Percentiles rank a stretch among this genome's conserved stretches.
These are phyloP conservation scores for Monosporozyma siamensis DNA, from an alignment of 805 yeast genomes.

Conservation along the genomic window DNA sequence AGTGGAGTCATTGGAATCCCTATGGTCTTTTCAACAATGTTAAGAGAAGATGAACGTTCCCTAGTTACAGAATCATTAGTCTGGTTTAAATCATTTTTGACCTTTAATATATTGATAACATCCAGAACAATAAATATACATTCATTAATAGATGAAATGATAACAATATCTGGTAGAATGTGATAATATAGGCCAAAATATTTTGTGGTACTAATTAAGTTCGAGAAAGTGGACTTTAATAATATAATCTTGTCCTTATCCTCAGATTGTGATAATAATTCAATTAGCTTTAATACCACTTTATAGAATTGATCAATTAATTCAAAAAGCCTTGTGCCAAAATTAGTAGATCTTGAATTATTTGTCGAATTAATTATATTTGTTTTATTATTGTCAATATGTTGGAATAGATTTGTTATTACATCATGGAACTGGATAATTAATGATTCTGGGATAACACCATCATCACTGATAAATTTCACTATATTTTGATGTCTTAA, in stretches of 20 bases:
- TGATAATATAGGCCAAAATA: constrained; percentile 55
- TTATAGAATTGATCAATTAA: constrained; percentile 11
- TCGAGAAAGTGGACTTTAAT: constrained; percentile 54
- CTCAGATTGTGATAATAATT: background rate
- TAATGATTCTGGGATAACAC: constrained; percentile 14
- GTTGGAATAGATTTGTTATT: background rate
- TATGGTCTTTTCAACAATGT: background rate
- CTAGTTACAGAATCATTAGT: background rate
- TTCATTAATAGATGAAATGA: constrained; percentile 70
- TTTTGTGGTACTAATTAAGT: constrained; percentile 65
- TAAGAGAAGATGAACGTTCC: background rate
- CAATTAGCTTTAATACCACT: constrained; percentile 3
- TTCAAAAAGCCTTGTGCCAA: constrained; percentile 14
- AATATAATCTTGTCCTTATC: constrained; percentile 36
- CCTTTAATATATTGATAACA: constrained; percentile 32
- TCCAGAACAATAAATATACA: constrained; percentile 57
- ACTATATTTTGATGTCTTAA: constrained; percentile 5
- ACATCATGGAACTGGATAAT: constrained; percentile 3
- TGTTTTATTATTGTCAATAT: background rate
- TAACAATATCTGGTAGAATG: constrained; percentile 57
- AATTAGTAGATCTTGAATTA: background rate
- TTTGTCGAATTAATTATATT: background rate
- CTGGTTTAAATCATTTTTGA: background rate
- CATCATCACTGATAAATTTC: constrained; percentile 12
- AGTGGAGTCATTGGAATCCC: background rate